Conservation (phyloP, 2,329 filamentous ascomycete species). For the Zymoseptoria crescenta region DNA sequence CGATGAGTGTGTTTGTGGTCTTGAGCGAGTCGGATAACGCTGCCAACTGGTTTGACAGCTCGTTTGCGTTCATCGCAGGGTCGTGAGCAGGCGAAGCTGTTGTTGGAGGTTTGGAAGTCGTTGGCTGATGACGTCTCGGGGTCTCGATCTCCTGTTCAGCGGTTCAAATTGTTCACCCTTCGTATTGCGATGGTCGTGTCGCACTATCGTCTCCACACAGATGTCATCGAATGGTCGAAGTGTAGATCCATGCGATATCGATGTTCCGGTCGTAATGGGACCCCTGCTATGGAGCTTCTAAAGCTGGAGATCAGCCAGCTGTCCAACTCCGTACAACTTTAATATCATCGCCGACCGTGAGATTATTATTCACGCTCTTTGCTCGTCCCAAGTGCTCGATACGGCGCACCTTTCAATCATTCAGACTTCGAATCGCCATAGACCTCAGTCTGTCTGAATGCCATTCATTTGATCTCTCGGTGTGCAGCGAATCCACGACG, state of each 20-base stretch:
- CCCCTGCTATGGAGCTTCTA: too few species aligned
- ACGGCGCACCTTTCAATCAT: background rate
- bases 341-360: background rate
- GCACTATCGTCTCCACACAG: too few species aligned
- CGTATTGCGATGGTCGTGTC: too few species aligned
- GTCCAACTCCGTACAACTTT: background rate
- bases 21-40: conserved; percentile 47
- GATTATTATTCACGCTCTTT: background rate
- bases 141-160: background rate
- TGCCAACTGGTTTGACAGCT: conserved; percentile 20
- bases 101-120: background rate
- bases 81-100: background rate
- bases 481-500: too few species aligned
- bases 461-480: background rate
- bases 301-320: background rate
- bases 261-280: too few species aligned
- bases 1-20: conserved; percentile 47
- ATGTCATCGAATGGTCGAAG: too few species aligned
- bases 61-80: conserved; percentile 16
- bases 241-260: too few species aligned
- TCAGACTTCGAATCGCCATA: background rate
- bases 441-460: background rate
- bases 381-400: background rate
- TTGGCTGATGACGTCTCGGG: background rate
- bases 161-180: too few species aligned